A percentile compares a stretch with the other conserved stretches of the same genome.
phyloP scores from a whole-genome alignment of 179 eudicot genomes.

The Amaranthus tricolor region DNA sequence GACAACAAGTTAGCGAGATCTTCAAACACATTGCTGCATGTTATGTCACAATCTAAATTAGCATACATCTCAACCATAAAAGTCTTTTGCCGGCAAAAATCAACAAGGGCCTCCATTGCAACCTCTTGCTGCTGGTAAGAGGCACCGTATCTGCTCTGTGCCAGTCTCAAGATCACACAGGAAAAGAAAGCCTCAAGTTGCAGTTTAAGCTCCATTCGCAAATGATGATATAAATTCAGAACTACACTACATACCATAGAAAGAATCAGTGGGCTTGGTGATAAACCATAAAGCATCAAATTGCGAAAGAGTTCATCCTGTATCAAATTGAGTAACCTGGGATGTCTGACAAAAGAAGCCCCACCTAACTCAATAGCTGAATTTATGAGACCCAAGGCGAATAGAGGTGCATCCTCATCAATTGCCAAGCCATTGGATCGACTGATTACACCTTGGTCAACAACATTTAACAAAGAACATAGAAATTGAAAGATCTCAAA shows the following conservation, averaged over 20 bases:
- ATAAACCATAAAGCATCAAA: slow-evolving; percentile 61
- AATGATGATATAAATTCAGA: slow-evolving; percentile 57
- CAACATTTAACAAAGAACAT: slow-evolving; percentile 59
- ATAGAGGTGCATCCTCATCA: slow-evolving; percentile 67
- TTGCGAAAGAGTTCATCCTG: slow-evolving; percentile 63
- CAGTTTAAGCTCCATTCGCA: slow-evolving; percentile 59
- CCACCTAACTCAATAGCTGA: slow-evolving; percentile 71
- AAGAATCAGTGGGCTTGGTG: slow-evolving; percentile 61
- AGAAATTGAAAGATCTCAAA: slow-evolving; percentile 66
- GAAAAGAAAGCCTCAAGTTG: slow-evolving; percentile 74
- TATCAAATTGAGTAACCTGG: slow-evolving; percentile 51
- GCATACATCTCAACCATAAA: slow-evolving; percentile 79
- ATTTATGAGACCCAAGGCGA: slow-evolving; percentile 68
- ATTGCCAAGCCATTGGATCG: slow-evolving; percentile 53
- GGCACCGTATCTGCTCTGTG: slow-evolving; percentile 69
- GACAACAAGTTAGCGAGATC: slow-evolving; percentile 68
- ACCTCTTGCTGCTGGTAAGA: slow-evolving; percentile 78
- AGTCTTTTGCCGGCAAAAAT: slow-evolving; percentile 66
- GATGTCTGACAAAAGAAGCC: slow-evolving; percentile 50
- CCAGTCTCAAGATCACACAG: slow-evolving; percentile 58
- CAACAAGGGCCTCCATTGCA: slow-evolving; percentile 80
- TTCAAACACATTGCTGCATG: slow-evolving; percentile 67
- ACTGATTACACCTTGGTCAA: slow-evolving; percentile 52
- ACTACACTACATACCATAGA: slow-evolving; percentile 70
- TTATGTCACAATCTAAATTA: slow-evolving; percentile 70